These are phyloP conservation scores for Acanthamoeba healyi DNA, from an alignment of 208 protist genomes.

Conservation along the genomic window DNA sequence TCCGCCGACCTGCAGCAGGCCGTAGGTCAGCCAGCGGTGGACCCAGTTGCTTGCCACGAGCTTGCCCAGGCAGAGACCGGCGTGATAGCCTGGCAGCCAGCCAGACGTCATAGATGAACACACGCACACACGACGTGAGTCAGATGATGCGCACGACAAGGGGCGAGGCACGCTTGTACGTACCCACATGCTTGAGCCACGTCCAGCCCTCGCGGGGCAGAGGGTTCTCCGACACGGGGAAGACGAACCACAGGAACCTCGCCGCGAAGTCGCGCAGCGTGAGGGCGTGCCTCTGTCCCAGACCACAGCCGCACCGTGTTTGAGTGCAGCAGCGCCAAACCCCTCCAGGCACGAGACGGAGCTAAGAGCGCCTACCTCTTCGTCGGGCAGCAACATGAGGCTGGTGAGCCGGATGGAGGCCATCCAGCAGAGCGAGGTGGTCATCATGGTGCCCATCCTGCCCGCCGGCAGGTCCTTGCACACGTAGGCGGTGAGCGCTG, in stretches of 20 bases:
- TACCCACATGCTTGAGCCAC: not conserved
- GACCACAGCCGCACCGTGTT: not conserved
- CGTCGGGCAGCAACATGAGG: conserved; percentile 4
- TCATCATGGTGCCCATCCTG: not conserved
- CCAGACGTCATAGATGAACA: not conserved
- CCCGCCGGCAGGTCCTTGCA: not conserved
- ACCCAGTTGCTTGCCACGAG: not conserved
- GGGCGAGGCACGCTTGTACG: not conserved
- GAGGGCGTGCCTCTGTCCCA: not conserved
- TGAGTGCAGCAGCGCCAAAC: not conserved
- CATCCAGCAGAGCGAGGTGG: not conserved
- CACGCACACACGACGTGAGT: not conserved
- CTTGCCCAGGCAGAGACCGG: not conserved
- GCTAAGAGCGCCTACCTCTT: not conserved
- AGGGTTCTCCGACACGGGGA: conserved; percentile 4
- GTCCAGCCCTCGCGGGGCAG: not conserved
- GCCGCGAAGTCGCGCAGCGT: not conserved
- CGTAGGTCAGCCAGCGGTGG: not conserved
- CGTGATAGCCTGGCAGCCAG: not conserved
- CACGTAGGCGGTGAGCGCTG: not conserved
- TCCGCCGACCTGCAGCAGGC: not conserved
- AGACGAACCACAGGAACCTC: conserved; percentile 11
- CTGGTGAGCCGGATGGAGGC: conserved; percentile 2
- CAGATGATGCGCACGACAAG: not conserved
- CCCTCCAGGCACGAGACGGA: too few relatives aligned